Conservation (phyloP, 345 rosid genomes). For the Lepidium sativum region DNA sequence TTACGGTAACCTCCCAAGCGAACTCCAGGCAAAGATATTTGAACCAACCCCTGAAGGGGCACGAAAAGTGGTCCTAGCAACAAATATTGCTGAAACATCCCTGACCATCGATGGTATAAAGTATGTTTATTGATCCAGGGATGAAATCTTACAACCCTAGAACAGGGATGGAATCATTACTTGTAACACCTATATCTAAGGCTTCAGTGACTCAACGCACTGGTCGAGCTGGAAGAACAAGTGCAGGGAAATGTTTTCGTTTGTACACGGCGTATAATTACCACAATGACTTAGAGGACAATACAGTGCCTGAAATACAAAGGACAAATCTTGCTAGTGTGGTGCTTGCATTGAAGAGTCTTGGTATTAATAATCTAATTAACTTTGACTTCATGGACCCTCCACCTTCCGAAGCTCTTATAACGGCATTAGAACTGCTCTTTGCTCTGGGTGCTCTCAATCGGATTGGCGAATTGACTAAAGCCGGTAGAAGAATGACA, state of each 20-base stretch:
- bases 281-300: slow-evolving; percentile 70
- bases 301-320: slow-evolving; percentile 73
- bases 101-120: slow-evolving; percentile 75
- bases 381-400: slow-evolving; percentile 92
- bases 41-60: slow-evolving; percentile 87
- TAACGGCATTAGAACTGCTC: slow-evolving; percentile 62
- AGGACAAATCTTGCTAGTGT: slow-evolving; percentile 84
- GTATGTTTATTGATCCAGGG: slow-evolving; percentile 85
- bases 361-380: slow-evolving; percentile 68
- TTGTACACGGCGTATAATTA: slow-evolving; percentile 64
- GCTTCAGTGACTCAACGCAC: slow-evolving; percentile 81
- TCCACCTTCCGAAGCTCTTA: slow-evolving; percentile 77
- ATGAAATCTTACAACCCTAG: slow-evolving; percentile 86
- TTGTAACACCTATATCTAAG: slow-evolving; percentile 70
- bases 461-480: slow-evolving; percentile 81
- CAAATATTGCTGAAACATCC: slow-evolving; percentile 89
- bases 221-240: slow-evolving; percentile 82
- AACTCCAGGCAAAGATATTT: slow-evolving; percentile 79
- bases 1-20: slow-evolving; percentile 80
- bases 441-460: slow-evolving; percentile 79
- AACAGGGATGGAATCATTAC: slow-evolving; percentile 85
- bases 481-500: slow-evolving; percentile 76
- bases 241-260: slow-evolving; percentile 78
- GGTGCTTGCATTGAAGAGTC: slow-evolving; percentile 79
- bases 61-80: slow-evolving; percentile 77